Evolutionary conservation across 345 rosid species (phyloP).

Genomic region (Hibiscus mutabilis): DNA sequence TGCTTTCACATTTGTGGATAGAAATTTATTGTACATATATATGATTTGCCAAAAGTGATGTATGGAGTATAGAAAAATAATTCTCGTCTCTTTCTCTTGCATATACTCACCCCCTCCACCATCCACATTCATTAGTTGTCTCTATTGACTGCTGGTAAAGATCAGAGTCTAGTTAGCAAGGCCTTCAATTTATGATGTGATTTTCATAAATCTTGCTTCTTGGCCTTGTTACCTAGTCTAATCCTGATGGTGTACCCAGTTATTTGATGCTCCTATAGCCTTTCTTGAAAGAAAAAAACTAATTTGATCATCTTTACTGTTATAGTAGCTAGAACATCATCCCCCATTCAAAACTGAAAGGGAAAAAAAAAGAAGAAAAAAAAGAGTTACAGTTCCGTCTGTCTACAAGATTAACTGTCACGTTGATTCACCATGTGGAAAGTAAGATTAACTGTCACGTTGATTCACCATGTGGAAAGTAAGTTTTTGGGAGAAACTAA

Average conservation of each 20-base stretch:
- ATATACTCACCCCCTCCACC: background rate
- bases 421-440: no score
- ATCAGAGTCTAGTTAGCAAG: background rate
- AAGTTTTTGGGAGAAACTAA: no score
- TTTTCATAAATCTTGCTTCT: background rate
- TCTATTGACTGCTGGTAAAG: slow-evolving; percentile 1
- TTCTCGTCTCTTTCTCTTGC: background rate
- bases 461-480: no score
- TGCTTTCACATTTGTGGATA: background rate
- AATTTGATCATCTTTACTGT: background rate
- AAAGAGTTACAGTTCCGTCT: no score
- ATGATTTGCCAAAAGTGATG: background rate
- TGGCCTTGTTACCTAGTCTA: background rate
- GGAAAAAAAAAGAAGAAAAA: no score
- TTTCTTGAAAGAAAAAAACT: background rate
- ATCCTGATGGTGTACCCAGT: background rate
- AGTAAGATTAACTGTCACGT: no score
- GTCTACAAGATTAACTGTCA: no score
- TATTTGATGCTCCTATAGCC: background rate
- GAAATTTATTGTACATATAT: background rate
- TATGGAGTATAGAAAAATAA: background rate
- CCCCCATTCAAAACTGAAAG: background rate
- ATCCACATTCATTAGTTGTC: background rate
- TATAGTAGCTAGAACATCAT: background rate
- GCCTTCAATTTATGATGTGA: background rate